phyloP scores from a whole-genome alignment of 208 protist species.

The Spongospora subterranea region DNA sequence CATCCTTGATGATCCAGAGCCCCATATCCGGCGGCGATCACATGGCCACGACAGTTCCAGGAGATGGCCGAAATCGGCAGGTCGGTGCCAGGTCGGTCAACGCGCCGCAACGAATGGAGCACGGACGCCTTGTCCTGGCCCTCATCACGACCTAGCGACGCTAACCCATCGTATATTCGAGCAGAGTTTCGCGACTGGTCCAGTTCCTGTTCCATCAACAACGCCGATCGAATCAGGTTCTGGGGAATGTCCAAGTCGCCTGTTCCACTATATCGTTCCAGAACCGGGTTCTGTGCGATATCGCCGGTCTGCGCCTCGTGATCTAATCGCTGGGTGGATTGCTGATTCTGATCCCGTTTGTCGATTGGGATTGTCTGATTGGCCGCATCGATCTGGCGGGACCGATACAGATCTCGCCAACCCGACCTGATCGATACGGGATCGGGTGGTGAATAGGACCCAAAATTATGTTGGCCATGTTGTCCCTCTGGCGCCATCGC shows the following conservation, averaged over 20 bases:
- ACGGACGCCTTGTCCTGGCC: neutral
- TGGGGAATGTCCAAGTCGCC: neutral
- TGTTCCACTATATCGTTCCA: neutral
- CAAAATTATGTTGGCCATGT: no score
- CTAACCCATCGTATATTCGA: neutral
- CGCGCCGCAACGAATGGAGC: neutral
- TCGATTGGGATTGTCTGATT: neutral
- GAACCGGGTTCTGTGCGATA: neutral
- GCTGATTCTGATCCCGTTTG: neutral
- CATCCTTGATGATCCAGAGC: neutral
- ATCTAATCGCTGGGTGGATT: neutral
- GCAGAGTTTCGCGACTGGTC: neutral
- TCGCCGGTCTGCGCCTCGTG: neutral
- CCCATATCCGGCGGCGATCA: neutral
- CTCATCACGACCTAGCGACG: neutral
- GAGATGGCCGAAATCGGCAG: neutral
- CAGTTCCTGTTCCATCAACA: neutral
- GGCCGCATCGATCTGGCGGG: neutral
- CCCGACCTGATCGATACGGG: no score
- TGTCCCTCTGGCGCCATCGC: no score
- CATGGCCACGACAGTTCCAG: conserved; percentile 2
- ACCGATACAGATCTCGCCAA: neutral
- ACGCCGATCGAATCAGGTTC: neutral
- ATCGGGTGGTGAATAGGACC: no score
- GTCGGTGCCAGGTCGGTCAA: neutral